Conservation (phyloP, 768 basidiomycete genomes). For the Trametes cinnabarina region DNA sequence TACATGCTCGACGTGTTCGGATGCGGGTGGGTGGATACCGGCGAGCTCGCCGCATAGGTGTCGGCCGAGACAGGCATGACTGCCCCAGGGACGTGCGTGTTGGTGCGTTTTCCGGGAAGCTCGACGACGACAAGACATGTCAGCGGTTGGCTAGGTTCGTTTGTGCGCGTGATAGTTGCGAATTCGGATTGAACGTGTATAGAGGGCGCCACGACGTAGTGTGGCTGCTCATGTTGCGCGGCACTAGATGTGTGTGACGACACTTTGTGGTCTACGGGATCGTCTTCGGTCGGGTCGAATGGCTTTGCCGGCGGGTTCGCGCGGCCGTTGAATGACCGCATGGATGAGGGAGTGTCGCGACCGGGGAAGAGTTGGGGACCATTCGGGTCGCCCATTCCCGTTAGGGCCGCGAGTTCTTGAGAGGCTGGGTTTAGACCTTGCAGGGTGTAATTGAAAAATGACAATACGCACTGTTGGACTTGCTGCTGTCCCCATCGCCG, state of each 20-base stretch:
- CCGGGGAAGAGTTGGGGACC: constrained; percentile 63
- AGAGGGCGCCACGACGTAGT: constrained; percentile 85
- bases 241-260: background rate
- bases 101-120: constrained; percentile 72
- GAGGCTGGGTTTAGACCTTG: background rate
- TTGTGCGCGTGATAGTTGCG: constrained; percentile 70
- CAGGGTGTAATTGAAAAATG: background rate
- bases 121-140: constrained; percentile 95
- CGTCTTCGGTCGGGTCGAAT: constrained; percentile 80
- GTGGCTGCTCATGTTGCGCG: constrained; percentile 40
- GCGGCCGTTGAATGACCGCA: constrained; percentile 31
- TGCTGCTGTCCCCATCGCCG: constrained; percentile 80
- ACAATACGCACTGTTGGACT: constrained; percentile 74
- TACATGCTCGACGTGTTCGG: constrained; percentile 6
- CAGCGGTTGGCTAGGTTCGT: constrained; percentile 72
- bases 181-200: constrained; percentile 96
- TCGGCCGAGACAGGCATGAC: constrained; percentile 23
- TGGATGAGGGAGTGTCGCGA: constrained; percentile 52
- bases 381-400: constrained; percentile 76
- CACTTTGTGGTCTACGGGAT: constrained; percentile 45
- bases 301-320: constrained; percentile 34
- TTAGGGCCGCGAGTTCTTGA: constrained; percentile 89
- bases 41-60: background rate
- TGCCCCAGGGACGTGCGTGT: constrained; percentile 28
- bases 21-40: background rate